A percentile compares a stretch with the other conserved stretches of the same genome.
Evolutionary conservation across 441 rosid species (phyloP).

Genomic region (Theobroma grandiflorum): DNA sequence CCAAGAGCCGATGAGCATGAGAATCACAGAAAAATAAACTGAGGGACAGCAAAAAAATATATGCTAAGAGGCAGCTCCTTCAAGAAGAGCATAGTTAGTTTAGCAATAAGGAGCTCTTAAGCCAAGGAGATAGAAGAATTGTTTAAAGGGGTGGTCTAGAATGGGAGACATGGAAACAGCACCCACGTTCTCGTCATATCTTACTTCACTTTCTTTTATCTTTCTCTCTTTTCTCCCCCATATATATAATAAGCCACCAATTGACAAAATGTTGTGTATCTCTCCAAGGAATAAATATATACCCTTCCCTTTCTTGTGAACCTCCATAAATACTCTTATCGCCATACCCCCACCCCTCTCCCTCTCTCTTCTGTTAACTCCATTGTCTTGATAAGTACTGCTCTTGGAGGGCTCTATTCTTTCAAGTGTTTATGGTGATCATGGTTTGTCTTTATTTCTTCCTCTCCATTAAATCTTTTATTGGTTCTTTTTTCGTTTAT

Average conservation of each 20-base stretch:
- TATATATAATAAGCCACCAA: slow-evolving; percentile 14
- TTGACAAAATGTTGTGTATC: slow-evolving; percentile 48
- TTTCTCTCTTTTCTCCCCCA: slow-evolving; percentile 31
- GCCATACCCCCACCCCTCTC: slow-evolving; percentile 37
- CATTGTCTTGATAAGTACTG: slow-evolving; percentile 37
- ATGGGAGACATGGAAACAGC: slow-evolving; percentile 90
- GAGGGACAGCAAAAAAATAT: background rate
- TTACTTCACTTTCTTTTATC: slow-evolving; percentile 33
- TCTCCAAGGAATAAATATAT: slow-evolving; percentile 67
- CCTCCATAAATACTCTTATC: slow-evolving; percentile 77
- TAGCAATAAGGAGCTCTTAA: slow-evolving; percentile 58
- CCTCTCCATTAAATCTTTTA: slow-evolving; percentile 12
- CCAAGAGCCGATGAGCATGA: background rate
- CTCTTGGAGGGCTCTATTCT: slow-evolving; percentile 26
- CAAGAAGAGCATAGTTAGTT: slow-evolving; percentile 48
- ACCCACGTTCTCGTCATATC: slow-evolving; percentile 81
- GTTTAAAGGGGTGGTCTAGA: slow-evolving; percentile 42
- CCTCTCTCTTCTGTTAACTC: slow-evolving; percentile 21
- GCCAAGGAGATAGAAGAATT: slow-evolving; percentile 68
- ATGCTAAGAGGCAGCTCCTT: slow-evolving; percentile 31
- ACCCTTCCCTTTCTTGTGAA: slow-evolving; percentile 56
- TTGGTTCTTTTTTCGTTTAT: background rate
- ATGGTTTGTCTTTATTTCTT: slow-evolving; percentile 53
- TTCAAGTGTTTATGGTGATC: slow-evolving; percentile 45
- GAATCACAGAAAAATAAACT: slow-evolving; percentile 2